Evolutionary conservation across 208 protist genomes (phyloP).

Genomic region (Trypanosoma mega): DNA sequence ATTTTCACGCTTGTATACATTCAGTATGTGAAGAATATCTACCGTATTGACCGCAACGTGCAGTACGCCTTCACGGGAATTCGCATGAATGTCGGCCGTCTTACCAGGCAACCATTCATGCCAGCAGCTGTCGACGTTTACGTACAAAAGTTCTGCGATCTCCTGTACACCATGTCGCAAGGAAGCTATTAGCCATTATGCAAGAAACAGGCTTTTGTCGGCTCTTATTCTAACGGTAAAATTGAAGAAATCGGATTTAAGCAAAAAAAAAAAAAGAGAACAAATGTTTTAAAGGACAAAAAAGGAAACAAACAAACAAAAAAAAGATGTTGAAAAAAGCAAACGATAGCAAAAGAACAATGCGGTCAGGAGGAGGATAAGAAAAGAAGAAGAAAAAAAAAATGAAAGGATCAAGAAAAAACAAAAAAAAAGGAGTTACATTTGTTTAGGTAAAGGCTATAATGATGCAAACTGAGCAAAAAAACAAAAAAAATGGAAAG

Average conservation of each 20-base stretch:
- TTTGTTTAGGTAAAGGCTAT: too few relatives aligned
- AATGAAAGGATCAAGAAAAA: not conserved
- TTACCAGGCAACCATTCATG: conserved; percentile 33
- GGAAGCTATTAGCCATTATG: conserved; percentile 36
- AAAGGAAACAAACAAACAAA: not conserved
- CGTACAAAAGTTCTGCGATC: conserved; percentile 68
- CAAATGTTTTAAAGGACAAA: too few relatives aligned
- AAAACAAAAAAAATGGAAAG: not conserved
- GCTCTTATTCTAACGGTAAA: not conserved
- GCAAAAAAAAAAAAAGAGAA: too few relatives aligned
- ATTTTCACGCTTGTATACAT: conserved; percentile 78
- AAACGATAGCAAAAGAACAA: not conserved
- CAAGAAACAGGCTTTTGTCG: not conserved
- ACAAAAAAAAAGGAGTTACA: not conserved
- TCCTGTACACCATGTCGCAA: conserved; percentile 39
- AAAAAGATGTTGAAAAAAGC: not conserved
- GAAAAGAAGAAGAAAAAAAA: not conserved
- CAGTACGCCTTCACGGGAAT: conserved; percentile 64
- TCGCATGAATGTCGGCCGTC: conserved; percentile 55
- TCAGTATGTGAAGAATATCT: conserved; percentile 77
- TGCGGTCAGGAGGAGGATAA: not conserved
- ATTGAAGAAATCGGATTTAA: too few relatives aligned
- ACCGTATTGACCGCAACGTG: conserved; percentile 61
- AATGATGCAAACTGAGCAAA: not conserved
- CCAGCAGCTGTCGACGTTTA: conserved; percentile 48